Conservation (phyloP, 805 yeast species). For the Dipodascopsis uninucleata region DNA sequence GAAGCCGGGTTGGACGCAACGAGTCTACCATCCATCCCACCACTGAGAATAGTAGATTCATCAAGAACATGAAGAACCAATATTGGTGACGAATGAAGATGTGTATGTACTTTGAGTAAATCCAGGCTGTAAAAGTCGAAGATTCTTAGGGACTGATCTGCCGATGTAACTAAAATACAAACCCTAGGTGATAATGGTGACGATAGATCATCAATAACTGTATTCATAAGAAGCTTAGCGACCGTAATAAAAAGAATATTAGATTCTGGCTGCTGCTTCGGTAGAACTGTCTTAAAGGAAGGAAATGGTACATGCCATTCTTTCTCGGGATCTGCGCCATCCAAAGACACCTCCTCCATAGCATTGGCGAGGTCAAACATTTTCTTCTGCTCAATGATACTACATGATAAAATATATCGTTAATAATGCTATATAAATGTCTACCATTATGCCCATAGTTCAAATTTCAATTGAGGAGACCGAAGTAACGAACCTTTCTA, state of each 20-base stretch:
- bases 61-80: conserved; percentile 27
- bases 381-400: conserved; percentile 27
- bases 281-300: conserved; percentile 16
- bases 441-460: not conserved
- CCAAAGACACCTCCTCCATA: conserved; percentile 15
- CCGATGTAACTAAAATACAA: conserved; percentile 23
- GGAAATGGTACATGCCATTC: conserved; percentile 24
- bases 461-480: not conserved
- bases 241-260: conserved; percentile 26
- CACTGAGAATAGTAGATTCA: conserved; percentile 38
- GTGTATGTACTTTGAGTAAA: conserved; percentile 9
- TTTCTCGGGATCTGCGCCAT: conserved; percentile 10
- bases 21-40: conserved; percentile 54
- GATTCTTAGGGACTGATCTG: conserved; percentile 24
- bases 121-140: conserved; percentile 26
- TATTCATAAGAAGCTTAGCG: conserved; percentile 18
- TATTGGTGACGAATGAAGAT: conserved; percentile 26
- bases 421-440: not conserved
- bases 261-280: conserved; percentile 17
- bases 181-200: conserved; percentile 11
- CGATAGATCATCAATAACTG: conserved; percentile 11
- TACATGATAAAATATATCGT: not conserved
- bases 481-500: conserved; percentile 22
- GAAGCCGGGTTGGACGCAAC: conserved; percentile 30
- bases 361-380: conserved; percentile 20